Evolutionary conservation across 2,329 filamentous ascomycete genomes (phyloP).

Genomic region (Aspergillus sclerotialis): DNA sequence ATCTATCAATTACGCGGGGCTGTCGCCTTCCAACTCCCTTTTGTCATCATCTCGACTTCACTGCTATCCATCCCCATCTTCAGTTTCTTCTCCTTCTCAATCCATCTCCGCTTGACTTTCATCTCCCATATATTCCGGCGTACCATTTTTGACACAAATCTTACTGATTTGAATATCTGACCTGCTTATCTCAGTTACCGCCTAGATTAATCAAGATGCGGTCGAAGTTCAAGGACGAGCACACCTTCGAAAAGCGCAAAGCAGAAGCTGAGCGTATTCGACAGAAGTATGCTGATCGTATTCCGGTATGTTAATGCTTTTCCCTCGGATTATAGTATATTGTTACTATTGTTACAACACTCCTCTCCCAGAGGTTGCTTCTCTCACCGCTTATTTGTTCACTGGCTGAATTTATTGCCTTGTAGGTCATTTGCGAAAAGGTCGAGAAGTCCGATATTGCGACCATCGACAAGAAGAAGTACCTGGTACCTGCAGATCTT

Average conservation of each 20-base stretch:
- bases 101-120: slow-evolving; percentile 3
- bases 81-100: neutral
- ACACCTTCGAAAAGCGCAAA: slow-evolving; percentile 99
- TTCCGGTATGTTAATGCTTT: slow-evolving; percentile 65
- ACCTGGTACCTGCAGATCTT: slow-evolving; percentile 92
- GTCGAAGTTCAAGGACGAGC: slow-evolving; percentile 99
- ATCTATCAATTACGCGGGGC: slow-evolving; percentile 21
- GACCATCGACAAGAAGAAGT: slow-evolving; percentile 99
- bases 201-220: slow-evolving; percentile 60
- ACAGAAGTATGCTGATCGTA: slow-evolving; percentile 97
- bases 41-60: slow-evolving; percentile 12
- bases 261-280: slow-evolving; percentile 98
- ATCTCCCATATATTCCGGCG: slow-evolving; percentile 5
- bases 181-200: slow-evolving; percentile 27
- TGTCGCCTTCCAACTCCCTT: slow-evolving; percentile 16
- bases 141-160: slow-evolving; percentile 8
- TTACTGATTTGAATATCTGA: slow-evolving; percentile 12
- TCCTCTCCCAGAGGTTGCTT: too few species aligned
- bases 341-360: too few species aligned
- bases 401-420: slow-evolving; percentile 19
- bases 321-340: too few species aligned
- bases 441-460: slow-evolving; percentile 99
- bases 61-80: slow-evolving; percentile 2
- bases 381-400: slow-evolving; percentile 25
- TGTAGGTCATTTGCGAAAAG: slow-evolving; percentile 99